These are phyloP conservation scores for Candida awuae DNA, from an alignment of 805 yeast species.

Conservation along the genomic window DNA sequence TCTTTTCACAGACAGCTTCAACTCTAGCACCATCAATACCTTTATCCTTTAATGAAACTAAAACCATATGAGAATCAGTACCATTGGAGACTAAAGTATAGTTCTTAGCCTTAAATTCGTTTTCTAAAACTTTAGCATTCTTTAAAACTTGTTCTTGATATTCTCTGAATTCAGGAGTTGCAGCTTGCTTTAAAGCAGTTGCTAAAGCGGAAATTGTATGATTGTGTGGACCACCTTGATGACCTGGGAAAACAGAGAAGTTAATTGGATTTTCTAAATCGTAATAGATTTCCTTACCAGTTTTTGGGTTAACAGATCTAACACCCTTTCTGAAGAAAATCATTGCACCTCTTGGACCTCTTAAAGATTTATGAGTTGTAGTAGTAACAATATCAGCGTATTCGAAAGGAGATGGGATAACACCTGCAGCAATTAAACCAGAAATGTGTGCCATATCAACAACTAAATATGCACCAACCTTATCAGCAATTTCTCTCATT, in stretches of 20 bases:
- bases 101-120: conserved; percentile 60
- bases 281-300: conserved; percentile 84
- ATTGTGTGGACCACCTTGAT: conserved; percentile 99
- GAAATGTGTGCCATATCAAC: conserved; percentile 99
- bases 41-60: conserved; percentile 81
- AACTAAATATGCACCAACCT: conserved; percentile 92
- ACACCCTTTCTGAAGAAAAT: conserved; percentile 97
- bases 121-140: conserved; percentile 81
- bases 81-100: conserved; percentile 87
- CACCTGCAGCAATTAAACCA: conserved; percentile 93
- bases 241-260: conserved; percentile 99
- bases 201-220: conserved; percentile 98
- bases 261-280: conserved; percentile 93
- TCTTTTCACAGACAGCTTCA: conserved; percentile 88
- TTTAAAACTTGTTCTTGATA: conserved; percentile 83
- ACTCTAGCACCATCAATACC: conserved; percentile 95
- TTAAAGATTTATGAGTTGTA: conserved; percentile 95
- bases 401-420: conserved; percentile 92
- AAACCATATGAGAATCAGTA: conserved; percentile 95
- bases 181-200: conserved; percentile 92
- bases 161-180: conserved; percentile 79
- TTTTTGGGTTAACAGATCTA: conserved; percentile 75
- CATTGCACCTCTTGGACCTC: conserved; percentile 99
- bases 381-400: conserved; percentile 97
- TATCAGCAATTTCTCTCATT: conserved; percentile 94